Evolutionary conservation across 305 asterid species (phyloP), one percentile per base, ranked within the genome.

Genomic region (Fraxinus baroniana): DNA sequence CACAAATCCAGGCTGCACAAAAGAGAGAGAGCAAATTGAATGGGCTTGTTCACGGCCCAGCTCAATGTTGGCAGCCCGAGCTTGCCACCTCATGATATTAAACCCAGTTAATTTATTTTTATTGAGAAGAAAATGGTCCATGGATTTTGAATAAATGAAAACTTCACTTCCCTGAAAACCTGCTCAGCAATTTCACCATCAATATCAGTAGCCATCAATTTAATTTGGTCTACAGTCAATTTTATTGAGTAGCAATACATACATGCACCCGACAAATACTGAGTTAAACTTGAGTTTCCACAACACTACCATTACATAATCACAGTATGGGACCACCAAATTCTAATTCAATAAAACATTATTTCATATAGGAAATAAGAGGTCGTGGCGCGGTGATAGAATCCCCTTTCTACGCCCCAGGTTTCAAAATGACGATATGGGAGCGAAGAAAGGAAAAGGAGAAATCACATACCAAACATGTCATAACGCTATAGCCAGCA

Each of bases 271-370:
- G 75, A 70, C 75, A 70, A 70, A 5, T 30, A 70, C 75, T 30
- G 20, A 70, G 75, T 70, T 70, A 28, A 70, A 70, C 75, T 70
- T 30, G 75, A 70, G 75, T 70, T 70, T 70, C 75, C 41, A 30
- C 39, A 12, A 26, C 74, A 28, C 39, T 28, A 68, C 74, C 30
- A 68, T 68, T 32, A 3, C 72, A 8, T 22, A 3, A 24, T 64
- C 35, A 7, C 33, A 7, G n/a, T 64, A 24, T 10, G 28, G 32
- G 75, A 70, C 75, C 75, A 70, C 75, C 12, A 70, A 68, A 24
- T 68, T 68, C 37, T 17, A 60, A 20, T 22, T 60, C 71, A 18
- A 20, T 20, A 60, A 64, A 64, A 24, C 72, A 62, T 7, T 22
- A 62, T 22, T 9, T 64, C 3, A 22, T 7, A 64, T 64, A 7